Evolutionary conservation across 495 filamentous ascomycete species (phyloP).

Genomic region (Lophiotrema nucula): DNA sequence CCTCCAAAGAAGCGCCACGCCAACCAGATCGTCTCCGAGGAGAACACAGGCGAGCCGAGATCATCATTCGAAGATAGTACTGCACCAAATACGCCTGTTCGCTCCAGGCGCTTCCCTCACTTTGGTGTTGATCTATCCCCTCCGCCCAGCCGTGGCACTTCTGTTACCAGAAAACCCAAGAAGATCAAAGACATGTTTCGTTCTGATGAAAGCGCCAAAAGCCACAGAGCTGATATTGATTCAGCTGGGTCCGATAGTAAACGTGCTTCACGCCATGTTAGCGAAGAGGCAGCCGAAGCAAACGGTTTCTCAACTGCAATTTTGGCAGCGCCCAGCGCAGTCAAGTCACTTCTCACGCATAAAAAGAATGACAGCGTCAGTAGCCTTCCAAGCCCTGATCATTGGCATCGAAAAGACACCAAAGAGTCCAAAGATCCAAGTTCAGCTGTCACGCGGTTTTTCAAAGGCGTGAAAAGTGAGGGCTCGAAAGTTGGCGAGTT

Average conservation of each 20-base stretch:
- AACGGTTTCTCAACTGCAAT: slow-evolving; percentile 13
- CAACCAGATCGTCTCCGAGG: background rate
- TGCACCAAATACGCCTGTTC: slow-evolving; percentile 33
- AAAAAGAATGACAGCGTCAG: slow-evolving; percentile 30
- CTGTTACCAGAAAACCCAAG: slow-evolving; percentile 30
- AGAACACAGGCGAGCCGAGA: slow-evolving; percentile 13
- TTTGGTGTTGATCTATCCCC: slow-evolving; percentile 32
- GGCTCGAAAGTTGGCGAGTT: slow-evolving; percentile 36
- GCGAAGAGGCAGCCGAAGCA: slow-evolving; percentile 13
- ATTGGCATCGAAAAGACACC: slow-evolving; percentile 9
- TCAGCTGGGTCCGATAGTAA: slow-evolving; percentile 31
- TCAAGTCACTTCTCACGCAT: slow-evolving; percentile 36
- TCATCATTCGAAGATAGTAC: slow-evolving; percentile 37
- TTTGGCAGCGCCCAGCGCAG: slow-evolving; percentile 20
- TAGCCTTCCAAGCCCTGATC: slow-evolving; percentile 24
- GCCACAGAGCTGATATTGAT: slow-evolving; percentile 32
- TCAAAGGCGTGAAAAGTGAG: slow-evolving; percentile 41
- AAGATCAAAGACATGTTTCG: slow-evolving; percentile 35
- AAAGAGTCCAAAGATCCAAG: slow-evolving; percentile 29
- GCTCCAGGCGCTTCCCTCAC: slow-evolving; percentile 15
- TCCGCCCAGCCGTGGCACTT: slow-evolving; percentile 25
- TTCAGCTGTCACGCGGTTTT: slow-evolving; percentile 39
- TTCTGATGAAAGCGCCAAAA: slow-evolving; percentile 33
- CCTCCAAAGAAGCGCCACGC: slow-evolving; percentile 3
- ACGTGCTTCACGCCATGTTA: slow-evolving; percentile 18